A percentile compares a stretch with the other conserved stretches of the same genome.
These are phyloP conservation scores for Collybiopsis luxurians DNA, from an alignment of 768 basidiomycete genomes.

Conservation along the genomic window DNA sequence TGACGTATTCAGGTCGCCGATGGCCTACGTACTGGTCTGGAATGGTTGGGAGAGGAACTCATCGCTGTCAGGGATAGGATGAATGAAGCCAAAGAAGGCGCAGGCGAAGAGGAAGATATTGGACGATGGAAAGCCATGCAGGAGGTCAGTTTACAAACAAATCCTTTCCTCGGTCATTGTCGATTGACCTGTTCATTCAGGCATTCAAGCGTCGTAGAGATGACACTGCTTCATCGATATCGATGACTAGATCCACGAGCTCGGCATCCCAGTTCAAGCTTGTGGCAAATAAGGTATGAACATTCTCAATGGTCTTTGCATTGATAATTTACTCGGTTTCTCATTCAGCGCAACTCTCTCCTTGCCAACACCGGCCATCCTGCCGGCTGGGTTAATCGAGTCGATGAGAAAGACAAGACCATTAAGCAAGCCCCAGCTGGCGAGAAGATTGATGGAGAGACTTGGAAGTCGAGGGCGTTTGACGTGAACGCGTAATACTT, in stretches of 20 bases:
- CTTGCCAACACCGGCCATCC: slow-evolving; percentile 63
- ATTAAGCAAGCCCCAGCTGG: slow-evolving; percentile 14
- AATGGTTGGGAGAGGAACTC: slow-evolving; percentile 87
- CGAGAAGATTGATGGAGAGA: slow-evolving; percentile 16
- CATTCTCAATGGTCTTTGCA: background rate
- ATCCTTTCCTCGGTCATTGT: background rate
- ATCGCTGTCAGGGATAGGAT: slow-evolving; percentile 82
- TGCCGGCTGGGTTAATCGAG: slow-evolving; percentile 68
- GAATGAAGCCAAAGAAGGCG: slow-evolving; percentile 52
- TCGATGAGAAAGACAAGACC: slow-evolving; percentile 36
- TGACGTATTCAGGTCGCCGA: slow-evolving; percentile 45
- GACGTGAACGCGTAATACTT: background rate
- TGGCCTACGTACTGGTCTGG: slow-evolving; percentile 75
- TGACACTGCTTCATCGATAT: slow-evolving; percentile 21
- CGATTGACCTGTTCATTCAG: slow-evolving; percentile 27
- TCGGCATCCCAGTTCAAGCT: slow-evolving; percentile 71
- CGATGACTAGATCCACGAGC: slow-evolving; percentile 30
- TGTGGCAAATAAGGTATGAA: slow-evolving; percentile 50
- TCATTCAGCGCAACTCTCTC: slow-evolving; percentile 50
- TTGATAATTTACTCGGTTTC: background rate
- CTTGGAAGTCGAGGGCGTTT: slow-evolving; percentile 5
- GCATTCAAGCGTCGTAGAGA: slow-evolving; percentile 46
- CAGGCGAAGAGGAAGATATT: slow-evolving; percentile 2
- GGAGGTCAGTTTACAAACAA: slow-evolving; percentile 38
- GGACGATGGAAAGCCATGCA: slow-evolving; percentile 53